Base-by-base conservation (phyloP, 2,329 filamentous ascomycete genomes). In the Ascochyta viciae-villosae region DNA sequence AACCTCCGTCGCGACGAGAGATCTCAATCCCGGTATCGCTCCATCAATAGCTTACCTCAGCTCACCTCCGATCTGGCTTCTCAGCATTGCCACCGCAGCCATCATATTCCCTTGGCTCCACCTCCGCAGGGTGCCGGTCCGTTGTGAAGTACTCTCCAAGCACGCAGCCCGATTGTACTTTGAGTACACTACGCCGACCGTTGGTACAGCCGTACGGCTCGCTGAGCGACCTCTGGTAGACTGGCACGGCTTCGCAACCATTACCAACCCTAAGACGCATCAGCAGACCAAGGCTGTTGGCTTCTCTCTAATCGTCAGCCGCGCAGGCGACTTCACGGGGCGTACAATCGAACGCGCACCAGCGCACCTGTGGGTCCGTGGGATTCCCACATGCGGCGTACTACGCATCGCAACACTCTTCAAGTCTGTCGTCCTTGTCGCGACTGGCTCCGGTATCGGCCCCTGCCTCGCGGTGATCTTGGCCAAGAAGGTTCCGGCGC, bases 21-120 rank as follows among this genome's bases (percentile, higher is more conserved):
- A 73, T 19, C 56, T 73, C 22, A 59, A 60, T 9, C 50, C 51
- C 15, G 43, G 37, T 22, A 44, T 62, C 9, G 45, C 65, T 7
- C 53, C 64, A 6, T 65, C 65, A 10, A 52, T 62, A 29, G 68
- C 72, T 1, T 74, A 67, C 38, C 47, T 68, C 8, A 55, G 48
- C n/a, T 66, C 68, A 12, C 64, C 70, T 6, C 60, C 65, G 1
- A 83, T 94, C 70, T 95, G 90, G 89, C 84, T 92, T 62, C 79
- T 95, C 16, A 68, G 85, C 26, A 72, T 86, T 34, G 86, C 87
- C 43, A 91, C 90, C 1, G 71, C 82, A 42, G 85, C 88, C 63
- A 84, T 94, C 64, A 80, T 89, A 42, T 87, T 89, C 51, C 89
- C 91, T 0, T 96, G 91, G 90, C 70, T 89, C 1, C 83, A 85